Conservation (phyloP, 805 yeast genomes). For the Nakazawaea siamensis region DNA sequence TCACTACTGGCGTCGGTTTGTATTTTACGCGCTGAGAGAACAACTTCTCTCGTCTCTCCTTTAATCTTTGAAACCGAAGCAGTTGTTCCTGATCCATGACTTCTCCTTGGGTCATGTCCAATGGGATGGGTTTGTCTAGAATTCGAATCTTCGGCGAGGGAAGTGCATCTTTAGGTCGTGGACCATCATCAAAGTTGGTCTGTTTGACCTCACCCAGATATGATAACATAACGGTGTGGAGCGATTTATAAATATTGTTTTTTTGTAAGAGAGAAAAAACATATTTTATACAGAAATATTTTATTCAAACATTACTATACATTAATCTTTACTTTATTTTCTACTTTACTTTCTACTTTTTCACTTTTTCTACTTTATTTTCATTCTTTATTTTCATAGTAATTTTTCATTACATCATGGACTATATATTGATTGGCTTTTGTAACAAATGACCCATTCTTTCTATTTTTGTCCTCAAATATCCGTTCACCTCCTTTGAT, state of each 20-base stretch:
- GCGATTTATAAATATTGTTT: no score
- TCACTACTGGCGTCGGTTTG: conserved; percentile 1
- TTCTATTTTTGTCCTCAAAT: conserved; percentile 87
- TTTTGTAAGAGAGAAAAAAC: no score
- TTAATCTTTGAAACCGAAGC: conserved; percentile 3
- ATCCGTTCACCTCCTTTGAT: conserved; percentile 85
- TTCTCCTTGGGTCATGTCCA: background rate
- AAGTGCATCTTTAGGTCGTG: background rate
- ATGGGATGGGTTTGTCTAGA: conserved; percentile 8
- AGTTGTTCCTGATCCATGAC: background rate
- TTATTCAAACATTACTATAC: no score
- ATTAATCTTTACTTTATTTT: no score
- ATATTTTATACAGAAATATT: no score
- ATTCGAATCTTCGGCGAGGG: conserved; percentile 1
- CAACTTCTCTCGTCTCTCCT: conserved; percentile 5
- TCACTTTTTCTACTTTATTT: no score
- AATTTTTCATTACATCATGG: no score
- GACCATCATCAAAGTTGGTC: conserved; percentile 4
- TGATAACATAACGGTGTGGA: no score
- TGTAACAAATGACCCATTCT: conserved; percentile 93
- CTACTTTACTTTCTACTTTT: no score
- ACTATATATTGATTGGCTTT: conserved; percentile 20
- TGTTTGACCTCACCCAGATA: conserved; percentile 7
- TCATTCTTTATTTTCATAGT: no score
- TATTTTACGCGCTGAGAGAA: conserved; percentile 1